Conservation (phyloP, 345 rosid genomes). For the Raphanus raphanistrum region DNA sequence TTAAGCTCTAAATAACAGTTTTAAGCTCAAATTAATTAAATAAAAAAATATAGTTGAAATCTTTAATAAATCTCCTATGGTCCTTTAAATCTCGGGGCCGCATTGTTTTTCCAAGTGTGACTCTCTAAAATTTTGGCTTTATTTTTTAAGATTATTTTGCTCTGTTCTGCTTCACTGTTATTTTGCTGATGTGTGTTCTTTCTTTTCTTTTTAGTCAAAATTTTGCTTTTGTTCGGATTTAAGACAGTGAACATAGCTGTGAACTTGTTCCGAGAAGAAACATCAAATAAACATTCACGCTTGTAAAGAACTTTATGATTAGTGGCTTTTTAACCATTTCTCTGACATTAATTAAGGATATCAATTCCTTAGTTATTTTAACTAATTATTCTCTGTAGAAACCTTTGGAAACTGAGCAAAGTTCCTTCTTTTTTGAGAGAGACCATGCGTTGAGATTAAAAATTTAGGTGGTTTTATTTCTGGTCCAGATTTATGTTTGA, state of each 20-base stretch:
- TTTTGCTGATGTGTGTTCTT: conserved; percentile 24
- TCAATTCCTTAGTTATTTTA: too few relatives aligned
- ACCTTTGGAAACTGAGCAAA: too few relatives aligned
- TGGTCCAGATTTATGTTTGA: too few relatives aligned
- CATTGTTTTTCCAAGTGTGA: conserved; percentile 39
- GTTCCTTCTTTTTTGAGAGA: too few relatives aligned
- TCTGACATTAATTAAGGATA: conserved; percentile 36
- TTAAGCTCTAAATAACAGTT: too few relatives aligned
- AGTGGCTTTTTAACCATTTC: conserved; percentile 32
- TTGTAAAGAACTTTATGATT: conserved; percentile 60
- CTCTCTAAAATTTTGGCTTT: conserved; percentile 17
- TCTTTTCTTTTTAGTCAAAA: conserved; percentile 37
- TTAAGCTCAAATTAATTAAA: too few relatives aligned
- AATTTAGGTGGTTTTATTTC: too few relatives aligned
- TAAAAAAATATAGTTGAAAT: too few relatives aligned
- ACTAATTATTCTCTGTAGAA: too few relatives aligned
- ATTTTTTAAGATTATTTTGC: neutral
- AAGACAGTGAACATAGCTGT: conserved; percentile 51
- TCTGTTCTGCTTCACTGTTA: conserved; percentile 46
- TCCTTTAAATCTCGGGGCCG: too few relatives aligned
- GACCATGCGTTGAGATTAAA: too few relatives aligned
- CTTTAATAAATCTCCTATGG: too few relatives aligned
- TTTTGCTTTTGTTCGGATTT: conserved; percentile 3
- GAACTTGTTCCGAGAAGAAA: conserved; percentile 49
- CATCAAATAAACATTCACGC: conserved; percentile 51